A percentile compares a stretch with the other conserved stretches of the same genome.
Evolutionary conservation across 1,284 basidiomycete species (phyloP).

Genomic region (Termitomyces sp.): DNA sequence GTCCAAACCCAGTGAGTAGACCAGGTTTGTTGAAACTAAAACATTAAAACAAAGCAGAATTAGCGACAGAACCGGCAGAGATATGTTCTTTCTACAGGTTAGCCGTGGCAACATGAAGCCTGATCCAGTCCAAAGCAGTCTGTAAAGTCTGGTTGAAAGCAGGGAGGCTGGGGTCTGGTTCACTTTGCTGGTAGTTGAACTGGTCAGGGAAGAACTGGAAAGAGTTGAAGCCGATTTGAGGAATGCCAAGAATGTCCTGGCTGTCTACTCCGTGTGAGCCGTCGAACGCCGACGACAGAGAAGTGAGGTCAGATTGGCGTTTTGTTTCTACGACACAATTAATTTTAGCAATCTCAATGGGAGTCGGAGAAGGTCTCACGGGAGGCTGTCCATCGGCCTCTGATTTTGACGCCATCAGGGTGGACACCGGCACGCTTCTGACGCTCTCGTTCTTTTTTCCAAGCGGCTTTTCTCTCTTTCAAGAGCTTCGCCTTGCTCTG

Average conservation of each 20-base stretch:
- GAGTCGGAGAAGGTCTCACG: too few species aligned
- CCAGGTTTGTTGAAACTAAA: constrained; percentile 55
- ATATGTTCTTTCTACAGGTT: constrained; percentile 32
- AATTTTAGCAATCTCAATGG: constrained; percentile 1
- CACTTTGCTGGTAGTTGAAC: constrained; percentile 37
- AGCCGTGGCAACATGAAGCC: constrained; percentile 39
- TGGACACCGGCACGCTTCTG: constrained; percentile 23
- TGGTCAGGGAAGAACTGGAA: constrained; percentile 70
- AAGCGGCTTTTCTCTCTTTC: constrained; percentile 40
- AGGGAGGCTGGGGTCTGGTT: constrained; percentile 40
- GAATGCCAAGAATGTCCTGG: constrained; percentile 57
- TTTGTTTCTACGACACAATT: constrained; percentile 31
- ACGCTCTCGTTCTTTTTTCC: constrained; percentile 32
- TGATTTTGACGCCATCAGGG: constrained; percentile 44
- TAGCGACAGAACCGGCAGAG: not conserved
- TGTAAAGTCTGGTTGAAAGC: constrained; percentile 50
- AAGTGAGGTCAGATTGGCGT: constrained; percentile 35
- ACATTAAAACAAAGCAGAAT: constrained; percentile 27
- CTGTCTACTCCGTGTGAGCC: constrained; percentile 63
- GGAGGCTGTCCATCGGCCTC: constrained; percentile 57
- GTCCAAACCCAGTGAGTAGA: constrained; percentile 51
- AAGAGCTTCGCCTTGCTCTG: constrained; percentile 43
- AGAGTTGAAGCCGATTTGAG: constrained; percentile 49
- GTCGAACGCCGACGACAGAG: constrained; percentile 46
- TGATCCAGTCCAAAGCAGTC: constrained; percentile 52